Evolutionary conservation across 352 stramenopile species (phyloP), one percentile per base, ranked within the genome.

Genomic region (Phytophthora kernoviae): DNA sequence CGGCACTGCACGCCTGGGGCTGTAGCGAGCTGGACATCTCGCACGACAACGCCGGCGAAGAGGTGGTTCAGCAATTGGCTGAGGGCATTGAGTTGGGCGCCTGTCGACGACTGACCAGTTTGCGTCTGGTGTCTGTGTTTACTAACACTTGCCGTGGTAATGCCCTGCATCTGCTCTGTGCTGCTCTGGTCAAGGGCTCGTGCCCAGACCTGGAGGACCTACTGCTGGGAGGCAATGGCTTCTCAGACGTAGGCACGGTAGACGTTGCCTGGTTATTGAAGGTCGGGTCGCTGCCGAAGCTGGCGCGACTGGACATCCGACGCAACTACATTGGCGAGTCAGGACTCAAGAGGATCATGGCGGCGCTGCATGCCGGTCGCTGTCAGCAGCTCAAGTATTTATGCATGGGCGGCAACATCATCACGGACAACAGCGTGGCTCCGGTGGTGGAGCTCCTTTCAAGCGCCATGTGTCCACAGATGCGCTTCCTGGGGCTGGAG

Each of bases 321-420:
- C 81, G 84, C 60, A 93, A 93, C 63, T 93, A 88, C 68, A 85
- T 93, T 58, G 81, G 81, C 40, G 84, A 93, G 65, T 84, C 79
- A 14, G 84, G 84, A 3, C 55, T 93, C 10, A 89, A 88, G 61
- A 73, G 79, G 17, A 84, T 93, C 46, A 91, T 90, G 81, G 68
- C 71, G 8, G 73, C 84, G 27, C 59, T 93, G 2, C 64, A 68
- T 11, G 69, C 50, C 6, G 81, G 84, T 0, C 69, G 70, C 18
- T 86, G 70, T 51, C 65, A 69, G 24, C 68, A 85, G 44, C 84
- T 93, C 54, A 88, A 90, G 80, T 90, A 88, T 67, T 70, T 93
- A 60, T 93, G 84, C 71, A 88, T 93, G 77, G 84, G 84, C 22
- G 84, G 84, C 63, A 93, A 93, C 62, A 93, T 91, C 54, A 91